These are phyloP conservation scores for Pseudocercospora fijiensis DNA, from an alignment of 2,329 filamentous ascomycete genomes.

Conservation along the genomic window DNA sequence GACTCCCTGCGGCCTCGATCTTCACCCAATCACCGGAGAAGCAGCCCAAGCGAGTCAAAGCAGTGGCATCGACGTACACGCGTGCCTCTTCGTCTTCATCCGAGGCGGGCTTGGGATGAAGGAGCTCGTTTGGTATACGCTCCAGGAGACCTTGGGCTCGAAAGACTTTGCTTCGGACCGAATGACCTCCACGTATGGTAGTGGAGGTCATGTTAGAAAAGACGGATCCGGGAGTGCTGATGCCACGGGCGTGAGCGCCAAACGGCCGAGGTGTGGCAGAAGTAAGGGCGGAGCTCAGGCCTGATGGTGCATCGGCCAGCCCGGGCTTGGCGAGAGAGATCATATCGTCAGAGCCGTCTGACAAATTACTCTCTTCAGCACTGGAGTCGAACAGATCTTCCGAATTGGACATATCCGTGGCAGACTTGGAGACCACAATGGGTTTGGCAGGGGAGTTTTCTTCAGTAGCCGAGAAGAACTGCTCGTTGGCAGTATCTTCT, in stretches of 20 bases:
- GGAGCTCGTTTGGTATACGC: conserved; percentile 69
- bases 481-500: conserved; percentile 77
- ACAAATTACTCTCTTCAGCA: conserved; percentile 71
- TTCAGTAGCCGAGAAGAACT: conserved; percentile 90
- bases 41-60: conserved; percentile 84
- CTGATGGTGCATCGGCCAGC: conserved; percentile 73
- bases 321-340: conserved; percentile 82
- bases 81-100: conserved; percentile 87
- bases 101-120: conserved; percentile 78
- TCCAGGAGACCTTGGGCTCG: conserved; percentile 75
- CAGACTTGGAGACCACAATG: conserved; percentile 39
- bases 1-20: conserved; percentile 73
- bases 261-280: conserved; percentile 77
- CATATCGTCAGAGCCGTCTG: conserved; percentile 91
- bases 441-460: conserved; percentile 53
- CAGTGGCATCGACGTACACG: conserved; percentile 85
- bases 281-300: conserved; percentile 75
- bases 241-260: conserved; percentile 69
- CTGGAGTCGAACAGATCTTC: conserved; percentile 61
- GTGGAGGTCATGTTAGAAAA: conserved; percentile 85
- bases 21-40: conserved; percentile 98
- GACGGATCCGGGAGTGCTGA: conserved; percentile 80
- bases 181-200: conserved; percentile 69
- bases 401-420: conserved; percentile 44
- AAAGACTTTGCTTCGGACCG: conserved; percentile 75